Base-by-base conservation (phyloP, 768 basidiomycete genomes). In the Rhizopogon salebrosus region DNA sequence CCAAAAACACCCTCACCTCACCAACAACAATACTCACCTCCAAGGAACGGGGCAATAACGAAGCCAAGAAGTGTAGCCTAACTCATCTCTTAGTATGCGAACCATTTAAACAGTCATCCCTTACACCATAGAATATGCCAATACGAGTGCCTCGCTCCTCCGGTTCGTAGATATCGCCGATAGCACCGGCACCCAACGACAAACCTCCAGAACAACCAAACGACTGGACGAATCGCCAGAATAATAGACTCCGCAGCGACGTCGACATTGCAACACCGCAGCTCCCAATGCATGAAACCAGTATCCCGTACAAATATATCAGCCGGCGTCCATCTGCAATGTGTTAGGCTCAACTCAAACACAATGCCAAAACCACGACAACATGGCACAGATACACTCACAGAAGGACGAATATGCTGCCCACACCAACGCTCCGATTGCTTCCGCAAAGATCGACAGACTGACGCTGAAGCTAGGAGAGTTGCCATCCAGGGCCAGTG, bases 141-240 rank as follows among this genome's bases (percentile, higher is more conserved):
- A 85, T 79, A 0, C 80, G 82, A 3, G 74, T 70, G 8, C 83
- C 76, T 24, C 84, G 70, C 55, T 86, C 80, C 51, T 87, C n/a
- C n/a, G n/a, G n/a, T n/a, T n/a, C n/a, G n/a, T n/a, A n/a, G n/a
- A n/a, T n/a, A n/a, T n/a, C n/a, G 0, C 81, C 82, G 24, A 87
- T 81, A 5, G 81, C 77, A 2, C 78, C 85, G 0, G 76, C 75
- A 14, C 77, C 88, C 49, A 79, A 73, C n/a, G 76, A 79, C 63
- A 74, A 61, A 3, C 74, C 80, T 10, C 78, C 78, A 6, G 83
- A 77, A 5, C 80, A 73, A 16, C 87, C 88, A 38, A 85, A 72
- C 0, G 82, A 82, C 62, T 90, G 87, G 0, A 88, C 57, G 38
- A 84, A 76, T 6, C 89, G 74, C 71, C 80, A 85, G 16, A n/a